Evolutionary conservation across 139 green algal genomes (phyloP).

Genomic region (Spirogloea muscicola): DNA sequence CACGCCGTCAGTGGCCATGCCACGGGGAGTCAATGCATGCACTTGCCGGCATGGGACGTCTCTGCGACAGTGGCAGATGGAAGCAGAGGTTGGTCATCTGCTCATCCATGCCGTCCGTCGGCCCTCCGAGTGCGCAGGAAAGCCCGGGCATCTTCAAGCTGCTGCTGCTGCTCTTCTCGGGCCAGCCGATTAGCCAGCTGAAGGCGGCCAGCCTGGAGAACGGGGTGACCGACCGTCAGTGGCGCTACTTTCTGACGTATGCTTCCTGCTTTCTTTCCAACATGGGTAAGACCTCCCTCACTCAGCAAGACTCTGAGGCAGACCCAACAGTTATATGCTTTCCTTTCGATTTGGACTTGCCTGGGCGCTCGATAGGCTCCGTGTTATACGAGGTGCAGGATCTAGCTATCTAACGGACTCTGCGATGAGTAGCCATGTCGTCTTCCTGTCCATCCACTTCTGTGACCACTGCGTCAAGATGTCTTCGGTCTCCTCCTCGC

Average conservation of each 20-base stretch:
- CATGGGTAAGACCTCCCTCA: constrained; percentile 1
- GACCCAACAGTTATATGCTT: too few species aligned
- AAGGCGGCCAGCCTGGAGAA: background rate
- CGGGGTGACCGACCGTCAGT: background rate
- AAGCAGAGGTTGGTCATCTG: background rate
- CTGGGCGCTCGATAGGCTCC: too few species aligned
- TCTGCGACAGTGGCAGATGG: background rate
- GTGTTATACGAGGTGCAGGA: background rate
- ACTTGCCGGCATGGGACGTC: background rate
- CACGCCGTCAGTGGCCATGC: too few species aligned
- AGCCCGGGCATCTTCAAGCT: constrained; percentile 19
- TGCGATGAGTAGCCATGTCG: background rate
- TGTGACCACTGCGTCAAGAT: too few species aligned
- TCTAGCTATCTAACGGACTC: too few species aligned
- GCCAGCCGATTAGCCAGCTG: constrained; percentile 1
- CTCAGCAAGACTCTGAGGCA: too few species aligned
- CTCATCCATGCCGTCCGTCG: background rate
- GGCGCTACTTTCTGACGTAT: constrained; percentile 8
- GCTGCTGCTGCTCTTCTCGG: constrained; percentile 38
- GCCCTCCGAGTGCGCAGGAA: constrained; percentile 5
- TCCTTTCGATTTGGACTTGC: too few species aligned
- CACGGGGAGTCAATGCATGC: too few species aligned
- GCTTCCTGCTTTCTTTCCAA: constrained; percentile 10
- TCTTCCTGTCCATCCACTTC: background rate
- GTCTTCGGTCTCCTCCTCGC: too few species aligned